Base-by-base conservation (phyloP, 139 green algal genomes). In the Marvania coccoides region DNA sequence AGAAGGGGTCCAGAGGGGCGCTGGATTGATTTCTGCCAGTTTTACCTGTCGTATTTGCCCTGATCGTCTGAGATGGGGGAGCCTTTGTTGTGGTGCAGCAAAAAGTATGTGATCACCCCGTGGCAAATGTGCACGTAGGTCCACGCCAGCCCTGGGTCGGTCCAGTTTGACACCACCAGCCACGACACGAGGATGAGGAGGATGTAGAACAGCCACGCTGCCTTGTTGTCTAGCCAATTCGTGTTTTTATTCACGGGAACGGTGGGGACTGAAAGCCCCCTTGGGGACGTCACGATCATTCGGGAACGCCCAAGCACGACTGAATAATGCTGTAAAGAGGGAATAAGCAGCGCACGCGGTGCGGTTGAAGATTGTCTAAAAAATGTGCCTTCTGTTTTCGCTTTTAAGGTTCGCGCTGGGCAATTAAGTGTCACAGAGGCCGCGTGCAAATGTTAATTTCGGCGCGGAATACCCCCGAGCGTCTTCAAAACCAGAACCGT, bases 11-110 rank as follows among this genome's bases (percentile, higher is more conserved):
- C n/a, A n/a, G n/a, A n/a, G n/a, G n/a, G n/a, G n/a, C n/a, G n/a
- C n/a, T n/a, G n/a, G n/a, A n/a, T n/a, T n/a, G n/a, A n/a, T n/a
- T n/a, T n/a, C n/a, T n/a, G n/a, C n/a, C n/a, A n/a, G n/a, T 51
- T 12, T 58, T 37, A 63, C 33, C 69, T 62, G 72, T 93, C 77
- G 46, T 95, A 96, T 54, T 88, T 85, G 46, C 90, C 90, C 65
- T 93, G 85, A 56, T 92, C 85, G 9, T 58, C 61, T 19, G 73
- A 61, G 45, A 88, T 84, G 42, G 85, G 82, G 2, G 81, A 86
- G 24, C 87, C 89, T 73, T 97, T 97, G 47, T 63, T 86, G 84
- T 83, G 94, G 79, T 97, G 90, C 29, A 97, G 65, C 6, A 95
- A 64, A 67, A 86, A 95, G 71, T 91, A 97, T 2, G 80, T 91